These are phyloP conservation scores for Neopestalotiopsis rosae DNA, from an alignment of 2,329 filamentous ascomycete species.

Conservation along the genomic window DNA sequence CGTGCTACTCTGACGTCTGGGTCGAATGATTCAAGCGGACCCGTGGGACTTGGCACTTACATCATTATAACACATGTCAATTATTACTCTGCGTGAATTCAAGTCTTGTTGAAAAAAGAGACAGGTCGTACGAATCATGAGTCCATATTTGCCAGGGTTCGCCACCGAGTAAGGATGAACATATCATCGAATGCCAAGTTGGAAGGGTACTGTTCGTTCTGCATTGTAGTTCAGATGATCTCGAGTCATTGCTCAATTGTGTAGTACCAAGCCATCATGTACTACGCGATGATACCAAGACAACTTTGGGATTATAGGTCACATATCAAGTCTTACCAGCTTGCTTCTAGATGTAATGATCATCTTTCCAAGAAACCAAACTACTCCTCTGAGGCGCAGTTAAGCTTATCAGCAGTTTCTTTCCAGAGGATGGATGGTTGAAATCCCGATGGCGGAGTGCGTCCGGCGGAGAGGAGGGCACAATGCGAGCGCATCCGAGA, in stretches of 20 bases:
- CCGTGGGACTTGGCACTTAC: background rate
- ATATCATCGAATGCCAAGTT: background rate
- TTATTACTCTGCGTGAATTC: background rate
- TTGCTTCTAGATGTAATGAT: background rate
- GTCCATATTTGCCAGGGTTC: background rate
- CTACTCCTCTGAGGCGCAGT: background rate
- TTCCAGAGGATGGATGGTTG: background rate
- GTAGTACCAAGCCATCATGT: background rate
- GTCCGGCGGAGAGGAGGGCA: background rate
- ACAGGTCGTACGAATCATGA: background rate
- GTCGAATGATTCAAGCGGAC: background rate
- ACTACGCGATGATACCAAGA: background rate
- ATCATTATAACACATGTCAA: background rate
- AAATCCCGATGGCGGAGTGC: background rate
- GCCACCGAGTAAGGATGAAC: background rate
- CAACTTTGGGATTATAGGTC: background rate
- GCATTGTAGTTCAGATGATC: background rate
- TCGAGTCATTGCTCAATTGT: background rate
- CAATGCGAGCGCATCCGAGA: background rate
- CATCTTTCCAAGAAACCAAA: background rate
- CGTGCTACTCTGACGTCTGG: background rate
- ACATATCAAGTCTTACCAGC: background rate
- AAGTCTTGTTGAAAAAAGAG: background rate
- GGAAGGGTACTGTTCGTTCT: background rate
- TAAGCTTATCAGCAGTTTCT: conserved; percentile 1